A percentile compares a stretch with the other conserved stretches of the same genome.
phyloP scores from a whole-genome alignment of 495 filamentous ascomycete species.

The Podospora pseudocomata region DNA sequence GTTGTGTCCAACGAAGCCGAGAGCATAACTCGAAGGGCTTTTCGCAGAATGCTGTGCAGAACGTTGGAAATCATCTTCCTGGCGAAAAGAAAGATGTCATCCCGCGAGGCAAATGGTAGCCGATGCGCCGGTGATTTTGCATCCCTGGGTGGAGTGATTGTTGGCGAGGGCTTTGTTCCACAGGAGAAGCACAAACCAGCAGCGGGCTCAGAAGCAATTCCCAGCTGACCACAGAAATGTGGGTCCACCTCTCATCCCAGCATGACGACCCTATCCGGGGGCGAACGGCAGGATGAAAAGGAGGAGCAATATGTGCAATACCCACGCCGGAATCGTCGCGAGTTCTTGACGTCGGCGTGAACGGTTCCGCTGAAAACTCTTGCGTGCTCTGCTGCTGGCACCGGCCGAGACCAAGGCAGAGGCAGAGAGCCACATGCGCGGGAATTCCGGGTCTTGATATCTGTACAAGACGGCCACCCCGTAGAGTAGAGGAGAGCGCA shows the following conservation, averaged over 20 bases:
- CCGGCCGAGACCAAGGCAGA: neutral
- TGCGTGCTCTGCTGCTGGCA: neutral
- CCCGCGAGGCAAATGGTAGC: neutral
- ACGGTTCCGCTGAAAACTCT: neutral
- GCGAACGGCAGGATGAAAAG: neutral
- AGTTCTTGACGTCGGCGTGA: neutral
- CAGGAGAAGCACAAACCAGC: neutral
- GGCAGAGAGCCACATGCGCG: neutral
- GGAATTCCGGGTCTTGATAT: neutral
- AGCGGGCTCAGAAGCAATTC: neutral
- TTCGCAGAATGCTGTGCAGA: neutral
- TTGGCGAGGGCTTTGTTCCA: neutral
- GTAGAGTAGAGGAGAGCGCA: neutral
- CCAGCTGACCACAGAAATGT: neutral
- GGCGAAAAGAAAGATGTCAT: neutral
- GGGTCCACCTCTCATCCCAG: neutral
- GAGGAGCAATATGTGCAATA: neutral
- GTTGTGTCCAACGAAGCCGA: neutral
- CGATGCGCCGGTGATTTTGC: neutral
- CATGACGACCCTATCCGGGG: neutral
- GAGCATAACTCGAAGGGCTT: neutral
- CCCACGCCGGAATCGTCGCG: neutral
- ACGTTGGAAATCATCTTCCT: neutral
- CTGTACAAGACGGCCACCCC: neutral
- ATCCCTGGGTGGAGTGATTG: neutral